These are phyloP conservation scores for Leptomonas seymouri DNA, from an alignment of 208 protist species.

Conservation along the genomic window DNA sequence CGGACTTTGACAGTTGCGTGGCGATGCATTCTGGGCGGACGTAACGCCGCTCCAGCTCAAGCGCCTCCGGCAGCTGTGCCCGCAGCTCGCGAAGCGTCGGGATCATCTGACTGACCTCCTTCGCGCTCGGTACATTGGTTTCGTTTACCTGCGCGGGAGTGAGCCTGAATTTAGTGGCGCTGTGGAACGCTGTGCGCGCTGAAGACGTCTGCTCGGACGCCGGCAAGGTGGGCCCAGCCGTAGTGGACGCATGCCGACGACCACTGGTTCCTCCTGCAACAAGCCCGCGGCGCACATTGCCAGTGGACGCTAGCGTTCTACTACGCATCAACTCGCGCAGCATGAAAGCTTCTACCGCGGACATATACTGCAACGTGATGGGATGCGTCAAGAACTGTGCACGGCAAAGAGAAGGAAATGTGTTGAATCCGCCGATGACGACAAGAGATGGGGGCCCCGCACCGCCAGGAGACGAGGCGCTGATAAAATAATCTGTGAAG, in stretches of 20 bases:
- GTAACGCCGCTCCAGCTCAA: conserved; percentile 57
- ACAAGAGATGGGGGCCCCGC: no score
- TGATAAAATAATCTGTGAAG: no score
- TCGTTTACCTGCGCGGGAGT: conserved; percentile 60
- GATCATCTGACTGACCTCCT: conserved; percentile 58
- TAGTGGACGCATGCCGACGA: neutral
- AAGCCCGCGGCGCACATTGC: no score
- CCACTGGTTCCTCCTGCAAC: neutral
- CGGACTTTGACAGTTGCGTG: neutral
- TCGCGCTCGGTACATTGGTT: conserved; percentile 59
- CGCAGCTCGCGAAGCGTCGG: conserved; percentile 55
- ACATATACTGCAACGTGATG: neutral
- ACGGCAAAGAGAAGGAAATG: no score
- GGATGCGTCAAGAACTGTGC: no score
- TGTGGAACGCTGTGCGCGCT: conserved; percentile 31
- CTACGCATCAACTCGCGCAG: neutral
- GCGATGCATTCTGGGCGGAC: conserved; percentile 9
- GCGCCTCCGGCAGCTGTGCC: conserved; percentile 60
- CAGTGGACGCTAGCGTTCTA: no score
- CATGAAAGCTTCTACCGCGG: neutral
- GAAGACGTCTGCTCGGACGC: neutral
- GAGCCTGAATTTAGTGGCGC: conserved; percentile 44
- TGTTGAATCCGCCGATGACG: no score
- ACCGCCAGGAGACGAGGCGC: no score
- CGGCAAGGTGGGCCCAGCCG: neutral